Conservation (phyloP, 257 asterid genomes). For the Scutellaria minor region DNA sequence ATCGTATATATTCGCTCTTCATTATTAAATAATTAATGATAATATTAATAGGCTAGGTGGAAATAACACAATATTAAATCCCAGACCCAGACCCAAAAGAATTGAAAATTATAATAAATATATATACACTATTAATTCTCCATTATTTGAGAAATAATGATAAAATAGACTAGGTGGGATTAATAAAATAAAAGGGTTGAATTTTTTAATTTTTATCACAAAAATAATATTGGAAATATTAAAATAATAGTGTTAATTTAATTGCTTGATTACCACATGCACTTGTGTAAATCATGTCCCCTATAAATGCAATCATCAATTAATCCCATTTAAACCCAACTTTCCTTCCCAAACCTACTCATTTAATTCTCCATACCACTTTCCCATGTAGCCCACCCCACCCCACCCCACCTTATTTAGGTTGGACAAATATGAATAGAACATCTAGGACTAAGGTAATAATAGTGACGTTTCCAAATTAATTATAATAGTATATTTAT, state of each 20-base stretch:
- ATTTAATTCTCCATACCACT: conserved; percentile 41
- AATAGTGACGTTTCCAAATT: conserved; percentile 3
- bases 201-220: too few species aligned
- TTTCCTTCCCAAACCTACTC: conserved; percentile 43
- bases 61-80: too few species aligned
- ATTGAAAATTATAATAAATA: too few species aligned
- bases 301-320: conserved; percentile 41
- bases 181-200: too few species aligned
- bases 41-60: too few species aligned
- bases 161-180: conserved; percentile 3
- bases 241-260: conserved; percentile 11
- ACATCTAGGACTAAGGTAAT: conserved; percentile 14
- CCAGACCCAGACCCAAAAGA: too few species aligned
- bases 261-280: conserved; percentile 29
- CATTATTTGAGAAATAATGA: neutral
- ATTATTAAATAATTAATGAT: too few species aligned
- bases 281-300: conserved; percentile 30
- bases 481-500: neutral
- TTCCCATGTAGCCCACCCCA: conserved; percentile 33
- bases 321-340: conserved; percentile 40
- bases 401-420: conserved; percentile 26
- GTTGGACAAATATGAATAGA: conserved; percentile 2
- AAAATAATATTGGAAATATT: too few species aligned
- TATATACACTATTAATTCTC: too few species aligned
- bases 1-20: too few species aligned